Evolutionary conservation across 1,139 yeast genomes (phyloP).

Genomic region (Suhomyces terraborum): DNA sequence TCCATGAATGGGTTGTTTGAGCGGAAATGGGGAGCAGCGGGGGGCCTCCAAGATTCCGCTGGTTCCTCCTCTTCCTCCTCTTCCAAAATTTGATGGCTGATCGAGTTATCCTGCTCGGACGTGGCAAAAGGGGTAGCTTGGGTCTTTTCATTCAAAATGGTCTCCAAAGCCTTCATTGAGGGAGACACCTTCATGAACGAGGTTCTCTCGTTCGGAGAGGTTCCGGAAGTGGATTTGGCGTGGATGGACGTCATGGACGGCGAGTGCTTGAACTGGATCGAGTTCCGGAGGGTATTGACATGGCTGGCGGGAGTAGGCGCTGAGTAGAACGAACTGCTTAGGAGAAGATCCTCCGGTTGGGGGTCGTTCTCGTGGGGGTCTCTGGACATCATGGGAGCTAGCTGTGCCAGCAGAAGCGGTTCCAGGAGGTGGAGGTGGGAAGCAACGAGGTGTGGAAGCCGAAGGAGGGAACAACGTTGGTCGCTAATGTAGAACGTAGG

Average conservation of each 20-base stretch:
- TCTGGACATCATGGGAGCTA: slow-evolving; percentile 8
- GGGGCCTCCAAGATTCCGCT: slow-evolving; percentile 1
- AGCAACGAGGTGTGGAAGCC: not conserved
- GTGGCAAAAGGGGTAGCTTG: not conserved
- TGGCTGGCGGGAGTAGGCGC: slow-evolving; percentile 40
- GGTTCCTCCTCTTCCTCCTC: slow-evolving; percentile 25
- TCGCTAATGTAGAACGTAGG: not conserved
- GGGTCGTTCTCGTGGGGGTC: slow-evolving; percentile 6
- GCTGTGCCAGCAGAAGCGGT: slow-evolving; percentile 1
- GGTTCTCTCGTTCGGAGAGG: slow-evolving; percentile 26
- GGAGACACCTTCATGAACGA: slow-evolving; percentile 56
- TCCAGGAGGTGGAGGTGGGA: not conserved
- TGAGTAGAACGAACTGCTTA: slow-evolving; percentile 27
- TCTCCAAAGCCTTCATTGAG: slow-evolving; percentile 55
- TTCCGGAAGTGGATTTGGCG: slow-evolving; percentile 4
- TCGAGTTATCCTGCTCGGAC: not conserved
- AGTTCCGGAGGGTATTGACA: slow-evolving; percentile 48
- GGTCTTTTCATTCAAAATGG: slow-evolving; percentile 39
- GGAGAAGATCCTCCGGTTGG: slow-evolving; percentile 16
- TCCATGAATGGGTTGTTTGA: slow-evolving; percentile 10
- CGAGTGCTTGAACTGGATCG: slow-evolving; percentile 51
- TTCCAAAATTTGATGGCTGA: slow-evolving; percentile 21
- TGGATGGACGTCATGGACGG: slow-evolving; percentile 33
- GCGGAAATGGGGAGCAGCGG: slow-evolving; percentile 2
- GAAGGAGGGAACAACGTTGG: slow-evolving; percentile 1